Evolutionary conservation across 768 basidiomycete genomes (phyloP).

Genomic region (Pulveroboletus ravenelii): DNA sequence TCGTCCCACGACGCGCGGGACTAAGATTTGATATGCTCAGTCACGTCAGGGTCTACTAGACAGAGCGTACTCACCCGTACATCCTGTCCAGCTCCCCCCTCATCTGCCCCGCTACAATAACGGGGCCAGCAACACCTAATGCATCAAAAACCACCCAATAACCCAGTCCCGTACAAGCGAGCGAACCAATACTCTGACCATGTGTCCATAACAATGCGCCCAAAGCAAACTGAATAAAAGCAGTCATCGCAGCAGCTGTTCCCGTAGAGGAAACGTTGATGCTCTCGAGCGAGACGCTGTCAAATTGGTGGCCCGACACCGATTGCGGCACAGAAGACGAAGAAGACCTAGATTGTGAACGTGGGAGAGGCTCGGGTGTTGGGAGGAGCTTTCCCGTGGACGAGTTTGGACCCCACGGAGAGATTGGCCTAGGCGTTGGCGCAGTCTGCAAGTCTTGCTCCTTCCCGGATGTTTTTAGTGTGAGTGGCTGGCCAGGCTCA

Average conservation of each 20-base stretch:
- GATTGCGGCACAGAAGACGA: constrained; percentile 12
- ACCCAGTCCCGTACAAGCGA: constrained; percentile 85
- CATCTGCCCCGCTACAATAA: constrained; percentile 35
- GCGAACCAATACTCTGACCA: constrained; percentile 83
- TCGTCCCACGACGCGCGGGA: constrained; percentile 62
- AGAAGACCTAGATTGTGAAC: constrained; percentile 24
- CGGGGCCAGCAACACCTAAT: constrained; percentile 59
- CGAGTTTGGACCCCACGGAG: constrained; percentile 64
- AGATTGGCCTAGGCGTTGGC: constrained; percentile 57
- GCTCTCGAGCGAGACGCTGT: background rate
- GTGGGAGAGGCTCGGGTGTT: constrained; percentile 10
- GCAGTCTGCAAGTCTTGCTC: constrained; percentile 46
- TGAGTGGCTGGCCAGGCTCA: constrained; percentile 52
- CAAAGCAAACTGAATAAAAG: constrained; percentile 50
- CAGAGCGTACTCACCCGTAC: constrained; percentile 55
- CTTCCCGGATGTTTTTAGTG: constrained; percentile 10
- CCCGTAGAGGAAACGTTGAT: constrained; percentile 19
- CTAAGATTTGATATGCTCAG: constrained; percentile 31
- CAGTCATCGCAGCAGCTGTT: constrained; percentile 18
- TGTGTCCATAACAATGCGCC: constrained; percentile 82
- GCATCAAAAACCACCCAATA: constrained; percentile 98
- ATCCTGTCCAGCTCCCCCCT: constrained; percentile 29
- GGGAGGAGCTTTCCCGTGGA: constrained; percentile 4
- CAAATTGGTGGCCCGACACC: constrained; percentile 1
- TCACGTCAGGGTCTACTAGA: constrained; percentile 18